Percentiles rank a stretch among this genome's conserved stretches.
Conservation (phyloP, 2,329 filamentous ascomycete genomes). For the Fusarium verticillioides region DNA sequence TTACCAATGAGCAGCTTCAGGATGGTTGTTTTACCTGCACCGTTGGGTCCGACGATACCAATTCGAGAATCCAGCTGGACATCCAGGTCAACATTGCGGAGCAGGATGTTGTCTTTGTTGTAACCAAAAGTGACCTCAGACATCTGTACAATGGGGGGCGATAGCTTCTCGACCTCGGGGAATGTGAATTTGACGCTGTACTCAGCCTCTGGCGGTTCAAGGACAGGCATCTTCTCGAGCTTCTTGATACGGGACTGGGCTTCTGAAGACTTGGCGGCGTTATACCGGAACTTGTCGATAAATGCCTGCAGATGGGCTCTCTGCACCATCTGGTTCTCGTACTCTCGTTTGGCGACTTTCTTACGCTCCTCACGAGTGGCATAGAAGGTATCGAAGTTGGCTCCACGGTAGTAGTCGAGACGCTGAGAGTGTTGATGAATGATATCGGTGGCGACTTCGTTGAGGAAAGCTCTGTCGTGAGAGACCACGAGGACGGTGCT, state of each 20-base stretch:
- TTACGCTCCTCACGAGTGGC: conserved; percentile 96
- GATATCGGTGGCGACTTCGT: conserved; percentile 99
- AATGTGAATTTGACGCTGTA: conserved; percentile 98
- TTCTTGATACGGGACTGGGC: conserved; percentile 99
- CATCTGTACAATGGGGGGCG: conserved; percentile 98
- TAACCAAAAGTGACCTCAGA: conserved; percentile 92
- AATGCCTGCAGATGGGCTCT: conserved; percentile 95
- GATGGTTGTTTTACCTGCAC: conserved; percentile 98
- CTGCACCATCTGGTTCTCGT: conserved; percentile 97
- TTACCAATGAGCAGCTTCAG: conserved; percentile 95
- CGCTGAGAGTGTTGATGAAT: conserved; percentile 98
- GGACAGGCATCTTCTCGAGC: conserved; percentile 93
- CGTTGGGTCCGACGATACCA: conserved; percentile 98
- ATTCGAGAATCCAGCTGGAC: conserved; percentile 98
- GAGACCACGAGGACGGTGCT: conserved; percentile 96
- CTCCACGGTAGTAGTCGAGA: conserved; percentile 97
- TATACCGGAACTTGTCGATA: conserved; percentile 99
- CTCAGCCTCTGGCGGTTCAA: conserved; percentile 90
- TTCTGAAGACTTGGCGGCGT: conserved; percentile 97
- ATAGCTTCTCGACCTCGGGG: conserved; percentile 96
- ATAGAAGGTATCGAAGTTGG: conserved; percentile 98
- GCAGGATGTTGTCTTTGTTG: conserved; percentile 78
- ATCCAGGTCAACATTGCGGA: conserved; percentile 90
- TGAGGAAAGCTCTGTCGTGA: conserved; percentile 98
- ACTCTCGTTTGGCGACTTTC: conserved; percentile 96